These are phyloP conservation scores for Fusarium lyarnte DNA, from an alignment of 2,329 filamentous ascomycete genomes.

Conservation along the genomic window DNA sequence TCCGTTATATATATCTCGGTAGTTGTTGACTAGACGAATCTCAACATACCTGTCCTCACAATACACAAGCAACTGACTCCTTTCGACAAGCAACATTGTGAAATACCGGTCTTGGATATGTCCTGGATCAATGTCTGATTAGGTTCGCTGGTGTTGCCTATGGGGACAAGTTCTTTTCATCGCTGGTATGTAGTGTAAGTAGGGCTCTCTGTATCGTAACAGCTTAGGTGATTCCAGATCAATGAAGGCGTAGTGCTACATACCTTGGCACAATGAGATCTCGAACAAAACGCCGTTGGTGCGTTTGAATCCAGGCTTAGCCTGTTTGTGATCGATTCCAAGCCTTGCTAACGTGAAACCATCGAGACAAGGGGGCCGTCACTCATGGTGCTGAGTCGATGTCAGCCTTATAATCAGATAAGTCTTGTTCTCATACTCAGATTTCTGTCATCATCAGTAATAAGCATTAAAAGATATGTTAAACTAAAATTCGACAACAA, in stretches of 20 bases:
- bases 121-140: background rate
- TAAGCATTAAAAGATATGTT: background rate
- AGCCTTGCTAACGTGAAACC: no score
- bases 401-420: no score
- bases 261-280: background rate
- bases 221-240: background rate
- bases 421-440: fast-evolving
- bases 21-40: background rate
- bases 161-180: background rate
- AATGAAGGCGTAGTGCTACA: background rate
- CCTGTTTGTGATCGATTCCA: background rate
- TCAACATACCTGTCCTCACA: background rate
- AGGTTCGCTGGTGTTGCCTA: background rate
- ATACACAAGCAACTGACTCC: background rate
- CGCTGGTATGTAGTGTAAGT: background rate
- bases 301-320: background rate
- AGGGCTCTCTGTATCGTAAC: background rate
- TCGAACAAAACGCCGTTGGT: no score
- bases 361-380: background rate
- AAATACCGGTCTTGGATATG: background rate
- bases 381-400: background rate
- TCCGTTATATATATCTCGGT: background rate
- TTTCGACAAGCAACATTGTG: background rate
- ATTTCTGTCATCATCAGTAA: no score
- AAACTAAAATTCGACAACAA: background rate